Evolutionary conservation across 1,139 yeast species (phyloP), one percentile per base, ranked within the genome.

Genomic region (Suhomyces bolitotheri): DNA sequence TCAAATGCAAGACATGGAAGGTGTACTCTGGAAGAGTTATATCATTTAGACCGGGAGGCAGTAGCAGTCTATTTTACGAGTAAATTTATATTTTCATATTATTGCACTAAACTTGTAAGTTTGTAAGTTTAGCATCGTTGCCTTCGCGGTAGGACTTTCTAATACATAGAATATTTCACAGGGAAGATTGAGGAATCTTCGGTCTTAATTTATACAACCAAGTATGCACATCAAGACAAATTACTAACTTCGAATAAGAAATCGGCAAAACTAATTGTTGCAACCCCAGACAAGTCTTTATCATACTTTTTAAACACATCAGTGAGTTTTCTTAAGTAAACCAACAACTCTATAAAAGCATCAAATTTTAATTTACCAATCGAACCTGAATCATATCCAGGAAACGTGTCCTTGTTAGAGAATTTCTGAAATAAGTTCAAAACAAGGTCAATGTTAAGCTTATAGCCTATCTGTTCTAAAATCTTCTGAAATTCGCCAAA

Each of bases 1-100:
- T 10, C 95, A 92, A 59, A 69, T 89, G 33, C 95, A 89, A 52
- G 96, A 89, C 57, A 67, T 94, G 37, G 97, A 92, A 58, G 98
- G 98, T 27, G 97, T 92, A 3, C 65, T 90, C 27, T 84, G 96
- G 85, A 85, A 87, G 58, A 87, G 95, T 57, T 94, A 94, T 55
- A 90, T 89, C 62, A 88, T 90, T 24, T 88, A 19, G 30, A 23
- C 25, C 20, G 20, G 20, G n/a, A n/a, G n/a, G n/a, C n/a, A n/a
- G 14, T 11, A 9, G 23, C 15, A 24, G 7, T 16, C 12, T 19
- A 34, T 19, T 24, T 15, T 25, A 25, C 22, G 20, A 14, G 10
- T 22, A 15, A 14, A 19, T 25, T 17, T 25, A 19, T 23, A 27
- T 14, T 19, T 20, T 12, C 30, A 19, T 27, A 10, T 5, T n/a